Evolutionary conservation across 306 rosid species (phyloP).

Genomic region (Inga leiocalycina): DNA sequence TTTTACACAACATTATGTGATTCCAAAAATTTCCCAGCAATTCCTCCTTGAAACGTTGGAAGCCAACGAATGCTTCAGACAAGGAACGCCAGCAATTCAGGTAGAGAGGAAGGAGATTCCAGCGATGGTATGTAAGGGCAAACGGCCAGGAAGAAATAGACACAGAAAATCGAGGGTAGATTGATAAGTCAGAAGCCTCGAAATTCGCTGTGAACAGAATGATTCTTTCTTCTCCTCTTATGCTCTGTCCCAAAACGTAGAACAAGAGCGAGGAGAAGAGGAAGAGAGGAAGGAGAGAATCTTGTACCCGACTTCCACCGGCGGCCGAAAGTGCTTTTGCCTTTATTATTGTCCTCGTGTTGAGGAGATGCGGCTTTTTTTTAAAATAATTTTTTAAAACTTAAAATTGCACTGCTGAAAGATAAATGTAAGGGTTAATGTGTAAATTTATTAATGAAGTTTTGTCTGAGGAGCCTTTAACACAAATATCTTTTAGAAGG

Average conservation of each 20-base stretch:
- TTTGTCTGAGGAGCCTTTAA: too few relatives aligned
- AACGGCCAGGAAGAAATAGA: background rate
- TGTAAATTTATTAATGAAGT: too few relatives aligned
- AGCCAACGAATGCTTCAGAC: background rate
- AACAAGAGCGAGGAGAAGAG: background rate
- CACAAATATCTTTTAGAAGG: too few relatives aligned
- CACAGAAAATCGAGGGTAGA: background rate
- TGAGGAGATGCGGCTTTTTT: background rate
- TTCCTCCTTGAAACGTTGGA: background rate
- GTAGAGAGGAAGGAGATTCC: background rate
- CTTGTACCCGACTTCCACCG: background rate
- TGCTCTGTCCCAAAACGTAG: background rate
- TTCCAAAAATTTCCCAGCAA: background rate
- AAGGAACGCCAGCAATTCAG: background rate
- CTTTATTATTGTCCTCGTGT: slow-evolving; percentile 26
- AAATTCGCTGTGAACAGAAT: background rate
- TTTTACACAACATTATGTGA: slow-evolving; percentile 60
- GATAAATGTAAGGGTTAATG: background rate
- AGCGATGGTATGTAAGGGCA: background rate
- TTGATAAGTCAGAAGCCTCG: background rate
- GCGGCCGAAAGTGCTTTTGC: slow-evolving; percentile 34
- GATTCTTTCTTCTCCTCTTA: background rate
- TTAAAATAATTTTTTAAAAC: background rate
- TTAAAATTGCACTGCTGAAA: background rate
- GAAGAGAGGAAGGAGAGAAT: background rate